Evolutionary conservation across 495 filamentous ascomycete genomes (phyloP).

Genomic region (Penicillium antarcticum): DNA sequence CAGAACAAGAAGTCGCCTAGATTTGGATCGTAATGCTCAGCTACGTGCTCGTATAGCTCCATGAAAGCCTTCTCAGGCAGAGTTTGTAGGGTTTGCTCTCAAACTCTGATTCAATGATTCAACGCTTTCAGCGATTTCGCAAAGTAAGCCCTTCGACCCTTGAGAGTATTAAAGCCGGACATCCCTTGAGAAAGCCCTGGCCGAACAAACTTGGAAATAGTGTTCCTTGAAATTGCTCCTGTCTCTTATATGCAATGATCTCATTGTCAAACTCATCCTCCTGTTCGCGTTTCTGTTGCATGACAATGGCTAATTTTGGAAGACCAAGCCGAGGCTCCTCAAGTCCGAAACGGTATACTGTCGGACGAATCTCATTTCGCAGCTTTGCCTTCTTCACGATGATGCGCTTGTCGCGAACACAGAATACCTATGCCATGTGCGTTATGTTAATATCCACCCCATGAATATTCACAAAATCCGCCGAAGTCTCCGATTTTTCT

Average conservation of each 20-base stretch:
- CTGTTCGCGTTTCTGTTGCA: slow-evolving; percentile 1
- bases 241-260: neutral
- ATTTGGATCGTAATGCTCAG: slow-evolving; percentile 4
- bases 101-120: neutral
- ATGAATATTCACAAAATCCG: too few species aligned
- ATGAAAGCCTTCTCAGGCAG: neutral
- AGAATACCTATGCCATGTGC: too few species aligned
- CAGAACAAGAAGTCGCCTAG: slow-evolving; percentile 2
- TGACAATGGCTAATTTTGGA: slow-evolving; percentile 6
- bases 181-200: slow-evolving; percentile 3
- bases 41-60: neutral
- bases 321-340: slow-evolving; percentile 1
- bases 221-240: slow-evolving; percentile 3
- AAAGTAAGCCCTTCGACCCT: slow-evolving; percentile 5
- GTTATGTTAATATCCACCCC: too few species aligned
- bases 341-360: slow-evolving; percentile 5
- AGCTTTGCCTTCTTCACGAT: neutral
- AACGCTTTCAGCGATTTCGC: neutral
- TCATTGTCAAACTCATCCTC: neutral
- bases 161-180: slow-evolving; percentile 2
- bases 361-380: neutral
- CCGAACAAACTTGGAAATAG: slow-evolving; percentile 3
- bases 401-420: neutral
- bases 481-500: too few species aligned
- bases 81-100: neutral